phyloP scores from a whole-genome alignment of 2,329 filamentous ascomycete species.

The Stemphylium lycopersici region DNA sequence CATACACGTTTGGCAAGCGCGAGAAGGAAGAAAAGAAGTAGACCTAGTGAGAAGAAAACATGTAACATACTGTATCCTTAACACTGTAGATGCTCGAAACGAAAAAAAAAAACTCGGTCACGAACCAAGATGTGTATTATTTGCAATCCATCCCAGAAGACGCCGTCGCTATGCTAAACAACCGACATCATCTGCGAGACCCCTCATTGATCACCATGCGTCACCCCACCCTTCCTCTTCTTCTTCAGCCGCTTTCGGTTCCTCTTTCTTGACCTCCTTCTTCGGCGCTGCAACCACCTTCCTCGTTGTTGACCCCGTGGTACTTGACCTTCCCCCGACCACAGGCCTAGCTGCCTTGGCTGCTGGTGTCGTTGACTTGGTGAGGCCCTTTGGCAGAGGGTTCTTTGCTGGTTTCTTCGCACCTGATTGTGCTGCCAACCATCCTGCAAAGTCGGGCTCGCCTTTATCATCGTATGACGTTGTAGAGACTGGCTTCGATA shows the following conservation, averaged over 20 bases:
- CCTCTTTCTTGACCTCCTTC: conserved; percentile 40
- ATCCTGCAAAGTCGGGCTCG: conserved; percentile 95
- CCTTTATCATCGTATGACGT: conserved; percentile 78
- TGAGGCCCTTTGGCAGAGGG: conserved; percentile 80
- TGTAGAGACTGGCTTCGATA: conserved; percentile 45
- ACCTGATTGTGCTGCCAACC: conserved; percentile 84
- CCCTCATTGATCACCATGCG: conserved; percentile 38
- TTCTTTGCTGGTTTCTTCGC: conserved; percentile 71
- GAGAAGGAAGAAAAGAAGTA: conserved; percentile 41
- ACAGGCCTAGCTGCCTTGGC: conserved; percentile 43
- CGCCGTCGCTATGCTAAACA: conserved; percentile 19
- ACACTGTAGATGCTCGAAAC: neutral
- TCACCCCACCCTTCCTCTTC: conserved; percentile 49
- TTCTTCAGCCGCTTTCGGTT: conserved; percentile 51
- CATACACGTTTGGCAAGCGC: conserved; percentile 58
- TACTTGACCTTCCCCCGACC: conserved; percentile 38
- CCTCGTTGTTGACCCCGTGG: conserved; percentile 39
- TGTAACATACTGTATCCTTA: conserved; percentile 13
- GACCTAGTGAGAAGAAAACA: neutral
- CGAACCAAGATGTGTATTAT: conserved; percentile 3
- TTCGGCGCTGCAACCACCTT: conserved; percentile 36
- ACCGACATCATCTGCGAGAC: conserved; percentile 2
- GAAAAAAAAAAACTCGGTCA: neutral
- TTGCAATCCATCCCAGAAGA: conserved; percentile 4
- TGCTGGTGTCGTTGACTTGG: conserved; percentile 59